phyloP scores from a whole-genome alignment of 73 alveolate species.

The Tetrahymena elliotti region DNA sequence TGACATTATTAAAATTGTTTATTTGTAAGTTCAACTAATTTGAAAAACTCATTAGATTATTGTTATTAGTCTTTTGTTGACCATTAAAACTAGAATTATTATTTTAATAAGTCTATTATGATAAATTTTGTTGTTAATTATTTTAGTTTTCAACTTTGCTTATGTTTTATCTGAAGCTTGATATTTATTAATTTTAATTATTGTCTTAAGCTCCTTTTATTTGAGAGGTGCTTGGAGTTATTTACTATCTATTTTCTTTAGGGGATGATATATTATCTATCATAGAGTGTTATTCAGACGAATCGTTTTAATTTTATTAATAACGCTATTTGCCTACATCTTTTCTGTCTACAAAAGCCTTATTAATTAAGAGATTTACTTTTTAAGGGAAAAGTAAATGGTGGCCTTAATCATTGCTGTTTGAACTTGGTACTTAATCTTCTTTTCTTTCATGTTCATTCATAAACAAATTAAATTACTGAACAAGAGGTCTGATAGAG shows the following conservation, averaged over 20 bases:
- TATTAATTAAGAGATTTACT: not conserved
- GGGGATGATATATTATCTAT: not conserved
- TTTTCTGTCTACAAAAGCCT: not conserved
- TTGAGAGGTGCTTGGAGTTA: not conserved
- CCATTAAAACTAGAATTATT: not conserved
- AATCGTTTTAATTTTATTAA: not conserved
- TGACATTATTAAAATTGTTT: not conserved
- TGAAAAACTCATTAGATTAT: not conserved
- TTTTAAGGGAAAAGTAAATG: not conserved
- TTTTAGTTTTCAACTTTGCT: not conserved
- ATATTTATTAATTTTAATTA: no score
- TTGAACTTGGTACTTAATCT: not conserved
- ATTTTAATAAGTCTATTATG: not conserved
- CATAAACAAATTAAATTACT: not conserved
- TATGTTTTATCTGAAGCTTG: not conserved
- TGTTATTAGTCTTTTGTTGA: not conserved
- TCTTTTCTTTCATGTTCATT: not conserved
- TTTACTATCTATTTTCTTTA: not conserved
- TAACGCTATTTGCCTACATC: not conserved
- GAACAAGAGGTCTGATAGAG: not conserved
- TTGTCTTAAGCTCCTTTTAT: not conserved
- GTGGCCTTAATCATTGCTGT: not conserved
- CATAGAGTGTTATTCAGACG: not conserved
- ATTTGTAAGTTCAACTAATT: not conserved
- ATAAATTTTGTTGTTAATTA: not conserved